Conservation (phyloP, 108 stramenopile genomes). For the Fistulifera pelliculosa region DNA sequence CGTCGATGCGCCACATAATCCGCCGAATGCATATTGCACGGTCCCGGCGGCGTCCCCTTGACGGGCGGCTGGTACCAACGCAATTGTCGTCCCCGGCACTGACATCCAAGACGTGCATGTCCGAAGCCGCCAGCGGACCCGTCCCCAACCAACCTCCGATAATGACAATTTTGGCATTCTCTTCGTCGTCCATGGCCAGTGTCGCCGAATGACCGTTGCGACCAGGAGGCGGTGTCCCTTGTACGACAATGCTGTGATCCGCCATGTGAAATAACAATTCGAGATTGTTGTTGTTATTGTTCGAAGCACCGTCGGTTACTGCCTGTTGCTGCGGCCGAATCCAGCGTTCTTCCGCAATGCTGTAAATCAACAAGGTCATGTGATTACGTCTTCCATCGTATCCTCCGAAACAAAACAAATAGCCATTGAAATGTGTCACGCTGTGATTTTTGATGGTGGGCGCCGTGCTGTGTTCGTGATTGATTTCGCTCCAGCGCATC, state of each 20-base stretch:
- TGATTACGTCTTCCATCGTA: constrained; percentile 90
- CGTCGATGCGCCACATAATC: constrained; percentile 59
- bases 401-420: constrained; percentile 87
- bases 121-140: constrained; percentile 78
- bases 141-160: constrained; percentile 92
- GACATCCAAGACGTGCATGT: constrained; percentile 80
- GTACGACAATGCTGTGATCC: constrained; percentile 13
- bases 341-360: constrained; percentile 59
- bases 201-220: constrained; percentile 94
- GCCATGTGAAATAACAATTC: too few relatives aligned
- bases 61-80: constrained; percentile 63
- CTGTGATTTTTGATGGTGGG: constrained; percentile 81
- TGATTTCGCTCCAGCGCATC: constrained; percentile 35
- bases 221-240: constrained; percentile 71
- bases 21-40: constrained; percentile 95
- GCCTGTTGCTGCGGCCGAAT: constrained; percentile 22
- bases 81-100: constrained; percentile 30
- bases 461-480: constrained; percentile 11
- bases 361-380: constrained; percentile 69
- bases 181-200: constrained; percentile 43
- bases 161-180: constrained; percentile 70
- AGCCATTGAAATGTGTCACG: constrained; percentile 66
- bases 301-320: background rate
- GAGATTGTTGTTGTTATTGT: constrained; percentile 6
- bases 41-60: constrained; percentile 71